phyloP scores from a whole-genome alignment of 306 rosid species.

The Citrullus mucosospermus region DNA sequence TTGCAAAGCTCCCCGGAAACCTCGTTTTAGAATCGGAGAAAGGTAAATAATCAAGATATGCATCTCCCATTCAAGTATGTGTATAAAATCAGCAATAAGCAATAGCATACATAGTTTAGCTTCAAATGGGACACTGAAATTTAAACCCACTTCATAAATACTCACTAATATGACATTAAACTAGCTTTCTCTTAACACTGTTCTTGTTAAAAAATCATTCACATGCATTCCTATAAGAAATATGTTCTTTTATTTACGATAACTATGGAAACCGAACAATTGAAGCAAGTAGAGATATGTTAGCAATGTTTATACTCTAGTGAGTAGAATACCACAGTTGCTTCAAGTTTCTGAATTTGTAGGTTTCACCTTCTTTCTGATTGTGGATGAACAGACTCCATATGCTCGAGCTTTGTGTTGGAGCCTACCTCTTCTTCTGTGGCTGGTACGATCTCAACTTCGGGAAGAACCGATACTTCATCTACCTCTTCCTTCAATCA shows the following conservation, averaged over 20 bases:
- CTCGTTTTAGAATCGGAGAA: constrained; percentile 37
- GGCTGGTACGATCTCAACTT: constrained; percentile 66
- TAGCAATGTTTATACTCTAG: not conserved
- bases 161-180: not conserved
- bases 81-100: not conserved
- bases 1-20: constrained; percentile 44
- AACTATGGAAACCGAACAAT: not conserved
- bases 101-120: not conserved
- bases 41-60: constrained; percentile 25
- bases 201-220: not conserved
- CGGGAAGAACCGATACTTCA: constrained; percentile 66
- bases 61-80: not conserved
- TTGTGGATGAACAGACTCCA: constrained; percentile 41
- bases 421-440: constrained; percentile 63
- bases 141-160: not conserved
- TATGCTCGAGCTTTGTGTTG: constrained; percentile 58
- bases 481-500: constrained; percentile 75
- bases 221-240: not conserved
- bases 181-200: not conserved
- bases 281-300: not conserved
- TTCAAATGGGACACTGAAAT: not conserved
- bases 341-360: not conserved
- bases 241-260: not conserved
- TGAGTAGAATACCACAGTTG: not conserved
- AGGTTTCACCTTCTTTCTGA: not conserved